phyloP scores from a whole-genome alignment of 345 rosid species.

The Turritis glabra region DNA sequence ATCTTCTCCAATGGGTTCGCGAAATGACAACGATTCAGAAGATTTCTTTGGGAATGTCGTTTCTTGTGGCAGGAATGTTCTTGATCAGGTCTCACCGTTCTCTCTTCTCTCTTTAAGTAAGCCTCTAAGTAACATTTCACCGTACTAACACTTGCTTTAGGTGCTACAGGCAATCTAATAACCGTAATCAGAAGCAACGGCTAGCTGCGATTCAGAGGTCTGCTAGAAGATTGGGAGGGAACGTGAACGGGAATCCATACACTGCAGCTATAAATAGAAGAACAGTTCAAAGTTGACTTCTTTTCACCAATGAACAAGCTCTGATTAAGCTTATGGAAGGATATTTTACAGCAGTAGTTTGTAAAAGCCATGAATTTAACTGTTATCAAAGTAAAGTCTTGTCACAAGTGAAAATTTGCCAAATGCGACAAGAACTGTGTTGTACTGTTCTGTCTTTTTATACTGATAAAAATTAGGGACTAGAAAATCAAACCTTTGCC shows the following conservation, averaged over 20 bases:
- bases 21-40: conserved; percentile 43
- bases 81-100: conserved; percentile 49
- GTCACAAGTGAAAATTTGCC: conserved; percentile 23
- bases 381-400: conserved; percentile 15
- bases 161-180: conserved; percentile 26
- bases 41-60: conserved; percentile 82
- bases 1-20: conserved; percentile 43
- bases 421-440: conserved; percentile 3
- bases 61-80: conserved; percentile 68
- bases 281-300: conserved; percentile 23
- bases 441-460: background rate
- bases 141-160: background rate
- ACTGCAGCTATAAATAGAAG: conserved; percentile 40
- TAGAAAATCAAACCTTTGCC: background rate
- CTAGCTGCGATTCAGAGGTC: conserved; percentile 47
- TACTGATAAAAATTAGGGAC: background rate
- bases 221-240: conserved; percentile 64
- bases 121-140: background rate
- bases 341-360: conserved; percentile 1
- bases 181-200: conserved; percentile 36
- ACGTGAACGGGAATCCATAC: conserved; percentile 37
- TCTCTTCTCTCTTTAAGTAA: background rate
- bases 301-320: conserved; percentile 23
- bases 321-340: conserved; percentile 21
- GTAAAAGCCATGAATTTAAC: conserved; percentile 3